A percentile compares a stretch with the other conserved stretches of the same genome.
These are phyloP conservation scores for Fraxinus greggii DNA, from an alignment of 305 asterid genomes.

Conservation along the genomic window DNA sequence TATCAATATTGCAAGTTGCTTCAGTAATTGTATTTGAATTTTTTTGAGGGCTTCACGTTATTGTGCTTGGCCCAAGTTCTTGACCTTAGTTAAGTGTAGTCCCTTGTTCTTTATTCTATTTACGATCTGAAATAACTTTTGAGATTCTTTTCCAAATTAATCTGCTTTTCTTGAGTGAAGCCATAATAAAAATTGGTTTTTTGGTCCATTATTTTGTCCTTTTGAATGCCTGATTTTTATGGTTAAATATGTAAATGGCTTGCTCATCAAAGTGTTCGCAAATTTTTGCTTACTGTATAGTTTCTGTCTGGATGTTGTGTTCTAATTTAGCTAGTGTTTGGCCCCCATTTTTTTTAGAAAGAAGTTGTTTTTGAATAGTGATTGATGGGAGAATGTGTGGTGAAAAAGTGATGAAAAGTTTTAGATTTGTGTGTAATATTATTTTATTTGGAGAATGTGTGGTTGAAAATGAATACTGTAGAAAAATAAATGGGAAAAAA, in stretches of 20 bases:
- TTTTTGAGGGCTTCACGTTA: neutral
- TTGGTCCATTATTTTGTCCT: neutral
- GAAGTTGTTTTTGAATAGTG: too few species aligned
- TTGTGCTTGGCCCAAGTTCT: constrained; percentile 10
- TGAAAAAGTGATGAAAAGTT: too few species aligned
- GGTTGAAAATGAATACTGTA: too few species aligned
- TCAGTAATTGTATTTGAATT: constrained; percentile 9
- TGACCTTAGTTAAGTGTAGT: neutral
- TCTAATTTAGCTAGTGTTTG: too few species aligned
- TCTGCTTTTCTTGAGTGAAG: neutral
- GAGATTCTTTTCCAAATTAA: constrained; percentile 6
- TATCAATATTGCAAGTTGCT: constrained; percentile 1
- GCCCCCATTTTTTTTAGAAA: too few species aligned
- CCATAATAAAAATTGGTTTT: neutral
- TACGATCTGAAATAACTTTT: neutral
- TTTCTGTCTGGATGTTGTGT: neutral
- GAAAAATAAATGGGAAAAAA: too few species aligned
- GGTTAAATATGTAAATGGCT: neutral
- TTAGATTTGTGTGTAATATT: too few species aligned
- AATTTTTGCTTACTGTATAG: neutral
- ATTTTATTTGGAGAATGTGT: too few species aligned
- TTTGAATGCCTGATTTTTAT: neutral
- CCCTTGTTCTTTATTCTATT: neutral
- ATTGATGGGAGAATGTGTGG: too few species aligned
- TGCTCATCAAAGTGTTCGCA: neutral